phyloP scores from a whole-genome alignment of 2,329 filamentous ascomycete species.

The Cladobotryum protrusum region DNA sequence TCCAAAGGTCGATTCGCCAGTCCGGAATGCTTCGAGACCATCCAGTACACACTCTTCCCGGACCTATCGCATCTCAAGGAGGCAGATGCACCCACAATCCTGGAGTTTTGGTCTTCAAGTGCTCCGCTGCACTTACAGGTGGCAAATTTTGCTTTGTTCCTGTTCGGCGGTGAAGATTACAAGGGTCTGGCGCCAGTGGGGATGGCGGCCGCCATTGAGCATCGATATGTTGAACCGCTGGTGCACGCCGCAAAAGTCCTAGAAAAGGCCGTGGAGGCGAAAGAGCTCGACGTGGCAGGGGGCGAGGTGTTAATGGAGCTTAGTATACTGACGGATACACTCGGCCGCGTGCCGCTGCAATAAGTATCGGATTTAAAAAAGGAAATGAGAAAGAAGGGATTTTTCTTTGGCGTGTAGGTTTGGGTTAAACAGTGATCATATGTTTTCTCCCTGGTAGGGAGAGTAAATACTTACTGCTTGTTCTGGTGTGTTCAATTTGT shows the following conservation, averaged over 20 bases:
- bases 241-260: conserved; percentile 36
- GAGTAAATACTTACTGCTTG: not conserved
- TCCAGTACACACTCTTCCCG: conserved; percentile 58
- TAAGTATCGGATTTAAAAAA: conserved; percentile 14
- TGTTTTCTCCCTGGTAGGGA: not conserved
- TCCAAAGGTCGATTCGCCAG: conserved; percentile 40
- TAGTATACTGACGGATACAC: conserved; percentile 35
- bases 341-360: conserved; percentile 37
- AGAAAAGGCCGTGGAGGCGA: conserved; percentile 25
- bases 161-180: conserved; percentile 42
- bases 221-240: conserved; percentile 53
- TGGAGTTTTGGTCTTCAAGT: conserved; percentile 48
- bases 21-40: conserved; percentile 49
- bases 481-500: not conserved
- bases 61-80: conserved; percentile 43
- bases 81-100: conserved; percentile 35
- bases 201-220: conserved; percentile 51
- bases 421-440: not conserved
- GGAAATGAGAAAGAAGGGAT: not conserved
- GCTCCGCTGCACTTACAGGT: conserved; percentile 52
- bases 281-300: conserved; percentile 24
- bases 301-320: conserved; percentile 33
- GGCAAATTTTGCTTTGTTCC: conserved; percentile 54
- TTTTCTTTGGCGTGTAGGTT: not conserved
- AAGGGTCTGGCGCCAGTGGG: conserved; percentile 46